Percentiles rank a stretch among this genome's conserved stretches.
Conservation (phyloP, 768 basidiomycete genomes). For the Clathrus columnatus region DNA sequence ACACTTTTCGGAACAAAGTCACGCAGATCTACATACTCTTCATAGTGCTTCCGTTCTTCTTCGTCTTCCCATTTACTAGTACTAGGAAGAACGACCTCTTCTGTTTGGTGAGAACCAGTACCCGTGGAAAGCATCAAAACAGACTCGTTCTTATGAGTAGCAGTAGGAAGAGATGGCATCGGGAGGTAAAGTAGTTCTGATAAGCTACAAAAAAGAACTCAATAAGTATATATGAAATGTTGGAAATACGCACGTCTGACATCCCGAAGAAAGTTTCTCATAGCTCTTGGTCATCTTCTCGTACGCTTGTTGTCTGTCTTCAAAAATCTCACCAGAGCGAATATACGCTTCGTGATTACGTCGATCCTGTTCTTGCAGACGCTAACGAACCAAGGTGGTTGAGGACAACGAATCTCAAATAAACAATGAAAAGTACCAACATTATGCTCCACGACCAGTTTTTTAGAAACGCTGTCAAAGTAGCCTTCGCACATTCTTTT, state of each 20-base stretch:
- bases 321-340: constrained; percentile 97
- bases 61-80: constrained; percentile 98
- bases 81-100: constrained; percentile 20
- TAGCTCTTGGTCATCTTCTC: constrained; percentile 97
- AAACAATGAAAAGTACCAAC: constrained; percentile 32
- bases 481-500: constrained; percentile 90
- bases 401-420: background rate
- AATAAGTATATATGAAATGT: constrained; percentile 1
- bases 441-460: constrained; percentile 85
- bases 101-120: constrained; percentile 42
- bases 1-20: constrained; percentile 88
- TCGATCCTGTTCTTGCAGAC: constrained; percentile 92
- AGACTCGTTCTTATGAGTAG: constrained; percentile 72
- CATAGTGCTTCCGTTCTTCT: constrained; percentile 89
- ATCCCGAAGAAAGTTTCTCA: constrained; percentile 82
- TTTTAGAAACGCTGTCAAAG: constrained; percentile 86
- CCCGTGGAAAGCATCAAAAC: constrained; percentile 58
- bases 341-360: constrained; percentile 99
- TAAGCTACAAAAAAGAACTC: constrained; percentile 52
- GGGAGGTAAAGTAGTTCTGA: constrained; percentile 85
- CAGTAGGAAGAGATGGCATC: constrained; percentile 75
- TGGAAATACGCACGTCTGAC: constrained; percentile 59
- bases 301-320: constrained; percentile 96
- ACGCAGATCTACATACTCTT: constrained; percentile 84
- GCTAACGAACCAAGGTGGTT: constrained; percentile 35